A percentile compares a stretch with the other conserved stretches of the same genome.
Evolutionary conservation across 1,284 basidiomycete species (phyloP).

Genomic region (Ustilago bromivora): DNA sequence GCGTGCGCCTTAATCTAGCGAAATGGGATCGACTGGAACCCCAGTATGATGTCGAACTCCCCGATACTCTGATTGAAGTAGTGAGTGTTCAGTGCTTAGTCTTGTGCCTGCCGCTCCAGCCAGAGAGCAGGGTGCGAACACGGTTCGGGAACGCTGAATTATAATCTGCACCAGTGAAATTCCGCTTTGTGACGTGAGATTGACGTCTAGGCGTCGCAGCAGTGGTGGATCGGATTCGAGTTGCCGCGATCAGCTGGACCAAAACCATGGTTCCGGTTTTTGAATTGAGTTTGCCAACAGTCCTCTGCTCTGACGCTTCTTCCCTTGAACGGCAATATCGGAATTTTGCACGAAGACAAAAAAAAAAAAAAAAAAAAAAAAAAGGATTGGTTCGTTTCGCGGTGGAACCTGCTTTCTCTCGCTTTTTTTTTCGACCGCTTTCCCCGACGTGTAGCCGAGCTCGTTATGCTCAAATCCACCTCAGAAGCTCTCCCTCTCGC

Average conservation of each 20-base stretch:
- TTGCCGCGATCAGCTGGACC: slow-evolving; percentile 3
- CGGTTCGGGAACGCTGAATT: background rate
- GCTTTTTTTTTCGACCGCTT: background rate
- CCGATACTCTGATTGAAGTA: background rate
- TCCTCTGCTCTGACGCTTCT: background rate
- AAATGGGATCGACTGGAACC: background rate
- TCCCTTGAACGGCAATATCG: background rate
- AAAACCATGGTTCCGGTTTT: background rate
- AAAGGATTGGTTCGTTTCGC: too few relatives aligned
- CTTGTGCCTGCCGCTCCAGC: background rate
- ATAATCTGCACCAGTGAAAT: background rate
- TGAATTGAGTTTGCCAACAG: background rate
- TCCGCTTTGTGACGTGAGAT: background rate
- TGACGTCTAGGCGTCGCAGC: too few relatives aligned
- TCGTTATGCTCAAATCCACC: background rate
- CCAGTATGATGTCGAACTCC: background rate
- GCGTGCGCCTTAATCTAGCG: background rate
- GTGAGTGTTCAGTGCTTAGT: too few relatives aligned
- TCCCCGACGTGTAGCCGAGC: background rate
- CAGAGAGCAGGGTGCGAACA: background rate
- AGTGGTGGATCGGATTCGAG: background rate
- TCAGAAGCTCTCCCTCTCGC: background rate
- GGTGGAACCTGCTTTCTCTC: too few relatives aligned
- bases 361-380: too few relatives aligned
- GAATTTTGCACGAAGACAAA: background rate